Base-by-base conservation (phyloP, 768 basidiomycete genomes). In the Serendipita sp. region DNA sequence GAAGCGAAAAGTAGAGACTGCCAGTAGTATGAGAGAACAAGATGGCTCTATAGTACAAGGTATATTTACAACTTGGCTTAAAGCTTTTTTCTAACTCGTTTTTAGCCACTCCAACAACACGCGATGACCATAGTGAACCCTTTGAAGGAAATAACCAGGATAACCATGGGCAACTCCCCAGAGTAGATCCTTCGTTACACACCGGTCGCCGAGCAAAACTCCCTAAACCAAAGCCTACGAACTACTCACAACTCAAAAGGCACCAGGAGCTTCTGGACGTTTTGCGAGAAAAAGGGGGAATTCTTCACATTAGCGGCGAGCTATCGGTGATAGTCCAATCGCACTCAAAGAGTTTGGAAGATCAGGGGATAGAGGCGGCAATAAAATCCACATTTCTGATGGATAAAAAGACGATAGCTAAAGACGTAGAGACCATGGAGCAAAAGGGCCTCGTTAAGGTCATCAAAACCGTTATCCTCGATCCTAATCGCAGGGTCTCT, bases 261-360 rank as follows among this genome's bases (percentile, higher is more conserved):
- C 88, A 92, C 74, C 88, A 86, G 64, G 90, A 94, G 71, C 71
- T 92, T 53, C 69, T 83, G 62, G 82, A 80, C 31, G 78, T 88
- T 22, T 72, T 91, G n/a, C 78, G 82, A 62, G 77, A 75, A 24
- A 72, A 79, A 60, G 85, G 85, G 4, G 90, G 90, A 0, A 80
- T 90, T 43, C 73, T 79, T 48, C 84, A 85, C 67, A 75, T 80
- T 13, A 80, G 82, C 63, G 75, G 78, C 58, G 77, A 77, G 22
- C 22, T 58, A 9, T 26, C 53, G 22, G n/a, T 58, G 13, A 22
- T 11, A 11, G 11, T 58, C 9, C 53, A 34, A n/a, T 22, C 22
- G 5, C 53, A 58, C 31, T n/a, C 17, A 17, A 26, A 58, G 53
- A 34, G 13, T 11, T 74, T 90, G n/a, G 70, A 90, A 1, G 80